Conservation (phyloP, 73 alveolate species). For the Strombidium stylifer region DNA sequence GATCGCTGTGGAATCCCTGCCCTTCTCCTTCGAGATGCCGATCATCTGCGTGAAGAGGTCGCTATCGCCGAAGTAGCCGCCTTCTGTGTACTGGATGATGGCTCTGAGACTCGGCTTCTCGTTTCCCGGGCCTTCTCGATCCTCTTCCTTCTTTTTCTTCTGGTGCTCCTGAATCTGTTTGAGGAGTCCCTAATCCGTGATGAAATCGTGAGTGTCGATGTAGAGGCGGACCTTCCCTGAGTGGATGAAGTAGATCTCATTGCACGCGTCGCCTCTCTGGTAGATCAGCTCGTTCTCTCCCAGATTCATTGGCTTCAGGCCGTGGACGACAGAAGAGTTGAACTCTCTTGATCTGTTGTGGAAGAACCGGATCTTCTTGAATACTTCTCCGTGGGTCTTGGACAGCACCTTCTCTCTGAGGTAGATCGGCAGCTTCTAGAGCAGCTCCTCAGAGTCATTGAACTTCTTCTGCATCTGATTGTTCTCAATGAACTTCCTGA, state of each 20-base stretch:
- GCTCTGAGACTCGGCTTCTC: no score
- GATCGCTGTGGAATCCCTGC: conserved; percentile 25
- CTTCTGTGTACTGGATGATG: conserved; percentile 56
- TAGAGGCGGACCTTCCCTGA: conserved; percentile 71
- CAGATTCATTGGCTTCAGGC: conserved; percentile 67
- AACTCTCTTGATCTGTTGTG: conserved; percentile 63
- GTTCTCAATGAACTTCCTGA: conserved; percentile 55
- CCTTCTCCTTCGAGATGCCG: conserved; percentile 27
- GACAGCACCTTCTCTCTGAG: conserved; percentile 72
- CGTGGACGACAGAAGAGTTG: conserved; percentile 62
- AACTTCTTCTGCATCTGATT: conserved; percentile 33
- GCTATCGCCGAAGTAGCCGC: conserved; percentile 83
- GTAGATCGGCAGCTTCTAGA: conserved; percentile 70
- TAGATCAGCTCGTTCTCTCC: conserved; percentile 57
- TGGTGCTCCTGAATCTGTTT: conserved; percentile 30
- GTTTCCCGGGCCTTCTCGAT: no score
- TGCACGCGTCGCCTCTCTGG: conserved; percentile 63
- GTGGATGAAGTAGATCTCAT: conserved; percentile 68
- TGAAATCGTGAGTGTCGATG: conserved; percentile 21
- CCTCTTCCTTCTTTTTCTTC: no score
- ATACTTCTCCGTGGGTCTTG: conserved; percentile 77
- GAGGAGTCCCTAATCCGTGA: conserved; percentile 24
- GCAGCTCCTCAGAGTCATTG: conserved; percentile 44
- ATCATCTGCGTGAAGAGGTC: conserved; percentile 47
- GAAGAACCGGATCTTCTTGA: conserved; percentile 62